Conservation (phyloP, 2,329 filamentous ascomycete species). For the Ceratocystis diversiconidia region DNA sequence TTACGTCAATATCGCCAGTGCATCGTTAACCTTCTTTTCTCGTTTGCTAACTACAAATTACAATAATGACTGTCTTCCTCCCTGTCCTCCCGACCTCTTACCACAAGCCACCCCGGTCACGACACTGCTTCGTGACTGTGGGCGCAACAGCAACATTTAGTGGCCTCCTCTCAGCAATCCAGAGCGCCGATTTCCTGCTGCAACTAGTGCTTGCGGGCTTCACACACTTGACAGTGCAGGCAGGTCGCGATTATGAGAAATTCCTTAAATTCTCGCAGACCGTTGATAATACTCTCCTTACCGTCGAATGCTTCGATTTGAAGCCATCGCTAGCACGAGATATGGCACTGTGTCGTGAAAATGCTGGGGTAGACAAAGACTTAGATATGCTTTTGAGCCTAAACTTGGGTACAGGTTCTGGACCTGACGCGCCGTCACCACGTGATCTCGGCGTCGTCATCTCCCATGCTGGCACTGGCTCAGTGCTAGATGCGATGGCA, state of each 20-base stretch:
- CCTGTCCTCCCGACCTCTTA: slow-evolving; percentile 18
- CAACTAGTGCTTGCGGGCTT: slow-evolving; percentile 47
- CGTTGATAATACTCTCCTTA: slow-evolving; percentile 21
- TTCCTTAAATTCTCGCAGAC: slow-evolving; percentile 27
- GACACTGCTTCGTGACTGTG: slow-evolving; percentile 68
- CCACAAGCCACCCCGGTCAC: slow-evolving; percentile 8
- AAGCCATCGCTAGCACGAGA: slow-evolving; percentile 11
- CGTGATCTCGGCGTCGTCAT: slow-evolving; percentile 58
- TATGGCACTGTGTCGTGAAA: slow-evolving; percentile 14
- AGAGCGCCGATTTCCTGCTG: slow-evolving; percentile 47
- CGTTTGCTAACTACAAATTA: not conserved
- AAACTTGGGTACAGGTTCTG: not conserved
- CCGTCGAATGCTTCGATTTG: slow-evolving; percentile 23
- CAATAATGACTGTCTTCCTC: slow-evolving; percentile 13
- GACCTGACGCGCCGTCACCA: slow-evolving; percentile 27
- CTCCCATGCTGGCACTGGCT: slow-evolving; percentile 83
- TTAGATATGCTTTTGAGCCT: not conserved
- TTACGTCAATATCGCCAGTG: not conserved
- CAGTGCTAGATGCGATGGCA: slow-evolving; percentile 70
- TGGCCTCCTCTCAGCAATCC: slow-evolving; percentile 50
- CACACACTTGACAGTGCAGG: slow-evolving; percentile 64
- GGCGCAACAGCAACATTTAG: slow-evolving; percentile 82
- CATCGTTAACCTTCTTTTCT: not conserved
- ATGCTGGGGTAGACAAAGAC: not conserved
- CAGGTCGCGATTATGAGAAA: slow-evolving; percentile 52